Percentiles rank a stretch among this genome's conserved stretches.
Evolutionary conservation across 805 yeast species (phyloP).

Genomic region (Schizosaccharomyces octosporus): DNA sequence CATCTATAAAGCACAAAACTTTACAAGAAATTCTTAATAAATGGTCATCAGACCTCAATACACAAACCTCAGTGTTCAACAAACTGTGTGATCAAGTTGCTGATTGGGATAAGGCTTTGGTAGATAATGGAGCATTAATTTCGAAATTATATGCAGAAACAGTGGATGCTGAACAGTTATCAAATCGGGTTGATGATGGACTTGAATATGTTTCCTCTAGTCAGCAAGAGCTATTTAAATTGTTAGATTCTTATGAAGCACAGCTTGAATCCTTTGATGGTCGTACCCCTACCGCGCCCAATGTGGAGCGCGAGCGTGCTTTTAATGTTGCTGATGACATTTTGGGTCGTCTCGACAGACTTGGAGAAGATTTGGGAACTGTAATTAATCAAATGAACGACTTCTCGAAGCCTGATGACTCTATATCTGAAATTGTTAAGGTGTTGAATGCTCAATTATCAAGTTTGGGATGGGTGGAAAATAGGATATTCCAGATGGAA

Average conservation of each 20-base stretch:
- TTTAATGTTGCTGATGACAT: neutral
- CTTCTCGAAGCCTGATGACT: neutral
- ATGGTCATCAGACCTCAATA: constrained; percentile 72
- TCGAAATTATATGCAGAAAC: constrained; percentile 55
- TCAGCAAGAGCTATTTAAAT: constrained; percentile 68
- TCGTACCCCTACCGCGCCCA: neutral
- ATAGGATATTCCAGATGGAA: neutral
- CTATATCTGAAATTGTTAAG: neutral
- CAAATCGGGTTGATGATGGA: constrained; percentile 66
- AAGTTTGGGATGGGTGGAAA: constrained; percentile 1
- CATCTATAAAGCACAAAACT: constrained; percentile 62
- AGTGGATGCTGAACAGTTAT: constrained; percentile 61
- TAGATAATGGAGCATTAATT: constrained; percentile 66
- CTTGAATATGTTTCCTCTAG: constrained; percentile 68
- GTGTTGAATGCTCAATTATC: neutral
- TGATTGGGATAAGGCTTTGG: constrained; percentile 66
- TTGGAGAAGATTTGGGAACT: neutral
- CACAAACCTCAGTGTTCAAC: constrained; percentile 49
- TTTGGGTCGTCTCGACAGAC: neutral
- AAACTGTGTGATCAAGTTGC: constrained; percentile 49
- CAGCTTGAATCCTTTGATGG: constrained; percentile 20
- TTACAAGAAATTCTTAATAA: constrained; percentile 75
- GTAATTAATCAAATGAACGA: neutral
- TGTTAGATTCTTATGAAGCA: constrained; percentile 60
- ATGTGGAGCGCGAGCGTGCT: neutral